phyloP scores from a whole-genome alignment of 352 stramenopile genomes.

The Pythium plurisporium region DNA sequence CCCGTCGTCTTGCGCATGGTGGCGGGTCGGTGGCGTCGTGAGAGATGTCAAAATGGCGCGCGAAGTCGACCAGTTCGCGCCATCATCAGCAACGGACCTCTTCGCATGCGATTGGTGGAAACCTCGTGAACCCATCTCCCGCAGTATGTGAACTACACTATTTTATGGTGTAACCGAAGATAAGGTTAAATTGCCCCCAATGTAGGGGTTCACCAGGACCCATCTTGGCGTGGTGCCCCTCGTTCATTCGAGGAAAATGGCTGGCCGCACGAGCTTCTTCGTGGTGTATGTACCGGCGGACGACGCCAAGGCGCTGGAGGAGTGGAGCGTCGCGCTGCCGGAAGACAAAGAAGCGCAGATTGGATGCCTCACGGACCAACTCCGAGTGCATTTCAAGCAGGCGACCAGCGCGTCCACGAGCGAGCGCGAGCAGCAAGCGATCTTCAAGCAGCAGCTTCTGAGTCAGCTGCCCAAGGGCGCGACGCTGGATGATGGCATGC shows the following conservation, averaged over 20 bases:
- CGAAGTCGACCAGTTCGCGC: too few relatives aligned
- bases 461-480: conserved; percentile 63
- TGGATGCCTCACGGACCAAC: conserved; percentile 75
- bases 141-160: background rate
- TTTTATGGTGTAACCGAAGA: background rate
- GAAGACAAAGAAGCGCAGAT: conserved; percentile 77
- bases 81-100: too few relatives aligned
- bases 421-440: conserved; percentile 54
- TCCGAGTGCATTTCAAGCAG: conserved; percentile 75
- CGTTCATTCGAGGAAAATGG: conserved; percentile 32
- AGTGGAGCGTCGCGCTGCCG: conserved; percentile 67
- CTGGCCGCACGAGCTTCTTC: conserved; percentile 64
- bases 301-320: conserved; percentile 48
- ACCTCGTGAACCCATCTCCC: background rate
- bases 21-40: background rate
- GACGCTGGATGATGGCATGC: conserved; percentile 64
- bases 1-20: conserved; percentile 35
- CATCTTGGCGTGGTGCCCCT: background rate
- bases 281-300: conserved; percentile 68
- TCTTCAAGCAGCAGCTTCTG: conserved; percentile 79
- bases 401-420: conserved; percentile 26
- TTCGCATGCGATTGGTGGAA: background rate
- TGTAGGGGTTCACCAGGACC: too few relatives aligned
- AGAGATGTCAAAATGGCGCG: conserved; percentile 1
- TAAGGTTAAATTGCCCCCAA: background rate